Percentiles rank a stretch among this genome's conserved stretches.
Evolutionary conservation across 108 stramenopile genomes (phyloP).

Genomic region (Skeletonema potamos): DNA sequence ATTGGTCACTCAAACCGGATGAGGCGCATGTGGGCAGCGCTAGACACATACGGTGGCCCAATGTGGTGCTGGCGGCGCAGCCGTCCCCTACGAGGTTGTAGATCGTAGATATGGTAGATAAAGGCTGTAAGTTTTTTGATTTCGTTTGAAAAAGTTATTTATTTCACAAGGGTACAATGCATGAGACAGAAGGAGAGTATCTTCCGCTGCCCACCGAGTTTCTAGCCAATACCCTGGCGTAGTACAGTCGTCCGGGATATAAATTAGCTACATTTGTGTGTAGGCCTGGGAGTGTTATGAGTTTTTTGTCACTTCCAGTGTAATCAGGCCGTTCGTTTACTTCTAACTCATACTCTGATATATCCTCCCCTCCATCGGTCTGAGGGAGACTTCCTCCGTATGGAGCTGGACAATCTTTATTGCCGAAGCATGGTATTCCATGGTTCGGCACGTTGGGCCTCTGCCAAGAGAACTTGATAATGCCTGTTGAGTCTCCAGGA

Average conservation of each 20-base stretch:
- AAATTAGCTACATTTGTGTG: conserved; percentile 37
- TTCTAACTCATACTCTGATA: conserved; percentile 74
- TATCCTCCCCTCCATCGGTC: conserved; percentile 73
- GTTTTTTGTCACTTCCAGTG: conserved; percentile 41
- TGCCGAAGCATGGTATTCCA: conserved; percentile 67
- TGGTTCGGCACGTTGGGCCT: conserved; percentile 72
- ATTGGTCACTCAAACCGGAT: too few relatives aligned
- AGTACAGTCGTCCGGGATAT: conserved; percentile 50
- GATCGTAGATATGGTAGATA: too few relatives aligned
- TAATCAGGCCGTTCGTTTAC: conserved; percentile 58
- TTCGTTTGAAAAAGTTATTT: too few relatives aligned
- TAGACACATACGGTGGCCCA: too few relatives aligned
- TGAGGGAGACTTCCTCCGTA: conserved; percentile 55
- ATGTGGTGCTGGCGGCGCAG: too few relatives aligned
- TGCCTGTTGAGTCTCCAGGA: conserved; percentile 27
- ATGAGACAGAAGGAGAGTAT: conserved; percentile 6
- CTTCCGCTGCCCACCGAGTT: conserved; percentile 58
- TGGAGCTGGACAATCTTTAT: conserved; percentile 65
- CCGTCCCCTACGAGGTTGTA: too few relatives aligned
- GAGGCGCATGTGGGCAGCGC: too few relatives aligned
- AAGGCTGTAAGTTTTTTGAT: too few relatives aligned
- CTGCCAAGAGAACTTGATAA: conserved; percentile 62
- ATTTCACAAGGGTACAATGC: neutral
- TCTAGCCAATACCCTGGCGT: conserved; percentile 60
- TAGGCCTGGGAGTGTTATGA: conserved; percentile 11